A percentile compares a stretch with the other conserved stretches of the same genome.
Evolutionary conservation across 2,329 filamentous ascomycete genomes (phyloP).

Genomic region (Tolypocladium pustulatum): DNA sequence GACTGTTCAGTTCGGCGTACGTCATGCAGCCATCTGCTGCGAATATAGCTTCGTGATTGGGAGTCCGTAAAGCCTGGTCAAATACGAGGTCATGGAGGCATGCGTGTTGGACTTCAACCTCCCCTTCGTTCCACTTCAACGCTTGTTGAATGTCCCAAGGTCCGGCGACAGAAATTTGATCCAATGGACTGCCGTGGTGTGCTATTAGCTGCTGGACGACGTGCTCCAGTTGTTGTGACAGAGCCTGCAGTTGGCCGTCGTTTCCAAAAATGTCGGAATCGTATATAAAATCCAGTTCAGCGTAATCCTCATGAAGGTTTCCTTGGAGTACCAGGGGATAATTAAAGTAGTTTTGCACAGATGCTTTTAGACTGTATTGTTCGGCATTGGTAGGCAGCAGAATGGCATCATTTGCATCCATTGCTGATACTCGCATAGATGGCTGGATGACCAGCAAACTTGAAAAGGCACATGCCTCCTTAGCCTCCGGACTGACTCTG

Average conservation of each 20-base stretch:
- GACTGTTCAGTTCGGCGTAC: constrained; percentile 20
- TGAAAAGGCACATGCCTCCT: neutral
- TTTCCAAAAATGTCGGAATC: neutral
- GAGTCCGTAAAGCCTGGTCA: neutral
- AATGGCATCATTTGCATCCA: neutral
- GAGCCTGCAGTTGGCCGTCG: neutral
- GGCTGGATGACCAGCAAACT: neutral
- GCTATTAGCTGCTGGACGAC: neutral
- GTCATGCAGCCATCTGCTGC: constrained; percentile 31
- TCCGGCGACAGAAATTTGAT: neutral
- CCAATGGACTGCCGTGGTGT: neutral
- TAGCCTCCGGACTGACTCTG: neutral
- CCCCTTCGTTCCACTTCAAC: neutral
- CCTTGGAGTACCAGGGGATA: neutral
- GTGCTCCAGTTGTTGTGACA: neutral
- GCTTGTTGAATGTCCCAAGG: constrained; percentile 1
- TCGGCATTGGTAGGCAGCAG: neutral
- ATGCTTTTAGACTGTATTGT: neutral
- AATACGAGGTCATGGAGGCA: neutral
- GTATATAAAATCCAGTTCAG: neutral
- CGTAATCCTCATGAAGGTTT: neutral
- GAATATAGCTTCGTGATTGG: constrained; percentile 21
- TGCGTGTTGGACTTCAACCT: neutral
- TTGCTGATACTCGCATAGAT: neutral
- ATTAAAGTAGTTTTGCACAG: neutral